Evolutionary conservation across 257 asterid genomes (phyloP).

Genomic region (Striga asiatica): DNA sequence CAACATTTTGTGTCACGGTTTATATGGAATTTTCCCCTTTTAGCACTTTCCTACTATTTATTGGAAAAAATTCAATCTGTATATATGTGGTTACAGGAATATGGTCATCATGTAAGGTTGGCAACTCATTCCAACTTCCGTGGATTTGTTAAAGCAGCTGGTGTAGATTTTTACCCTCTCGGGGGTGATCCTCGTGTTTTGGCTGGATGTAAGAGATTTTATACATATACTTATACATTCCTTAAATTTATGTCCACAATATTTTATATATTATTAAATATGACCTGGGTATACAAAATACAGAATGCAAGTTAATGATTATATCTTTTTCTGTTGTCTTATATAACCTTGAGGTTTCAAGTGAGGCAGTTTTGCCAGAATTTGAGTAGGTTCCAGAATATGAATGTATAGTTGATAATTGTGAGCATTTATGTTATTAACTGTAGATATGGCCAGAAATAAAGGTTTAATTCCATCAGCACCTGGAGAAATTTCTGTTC

Average conservation of each 20-base stretch:
- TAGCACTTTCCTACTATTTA: not conserved
- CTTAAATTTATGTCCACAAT: conserved; percentile 1
- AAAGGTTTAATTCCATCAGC: conserved; percentile 93
- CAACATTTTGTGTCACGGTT: no score
- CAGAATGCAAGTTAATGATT: not conserved
- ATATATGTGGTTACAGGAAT: conserved; percentile 40
- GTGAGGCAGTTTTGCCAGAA: not conserved
- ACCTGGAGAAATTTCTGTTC: conserved; percentile 70
- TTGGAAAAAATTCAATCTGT: conserved; percentile 9
- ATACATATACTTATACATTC: conserved; percentile 21
- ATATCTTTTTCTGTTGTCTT: not conserved
- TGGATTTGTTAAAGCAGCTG: conserved; percentile 79
- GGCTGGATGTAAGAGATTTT: conserved; percentile 96
- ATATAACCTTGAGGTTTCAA: not conserved
- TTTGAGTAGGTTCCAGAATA: not conserved
- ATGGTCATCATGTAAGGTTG: conserved; percentile 86
- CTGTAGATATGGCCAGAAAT: conserved; percentile 91
- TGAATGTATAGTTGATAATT: not conserved
- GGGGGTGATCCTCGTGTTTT: conserved; percentile 98
- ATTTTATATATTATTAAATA: not conserved
- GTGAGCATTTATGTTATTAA: conserved; percentile 5
- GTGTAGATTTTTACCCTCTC: conserved; percentile 78
- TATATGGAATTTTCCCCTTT: no score
- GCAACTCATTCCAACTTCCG: conserved; percentile 89
- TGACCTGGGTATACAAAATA: not conserved